Conservation (phyloP, 2,329 filamentous ascomycete species). For the Diaporthe sp. region DNA sequence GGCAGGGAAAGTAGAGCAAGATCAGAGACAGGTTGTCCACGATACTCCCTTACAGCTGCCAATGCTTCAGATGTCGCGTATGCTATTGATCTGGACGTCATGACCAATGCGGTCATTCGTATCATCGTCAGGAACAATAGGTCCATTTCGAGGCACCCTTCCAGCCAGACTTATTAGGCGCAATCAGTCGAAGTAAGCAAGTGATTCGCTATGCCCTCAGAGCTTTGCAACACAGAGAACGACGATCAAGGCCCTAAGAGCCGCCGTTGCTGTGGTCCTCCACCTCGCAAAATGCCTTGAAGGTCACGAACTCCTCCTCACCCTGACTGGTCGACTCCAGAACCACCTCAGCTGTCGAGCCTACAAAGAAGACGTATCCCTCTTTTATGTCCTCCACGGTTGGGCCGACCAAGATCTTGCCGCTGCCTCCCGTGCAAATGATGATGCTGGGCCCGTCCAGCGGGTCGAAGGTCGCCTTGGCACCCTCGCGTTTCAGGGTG, state of each 20-base stretch:
- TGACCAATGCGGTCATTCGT: not conserved
- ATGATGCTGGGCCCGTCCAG: slow-evolving; percentile 92
- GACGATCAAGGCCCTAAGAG: slow-evolving; percentile 45
- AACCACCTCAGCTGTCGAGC: slow-evolving; percentile 85
- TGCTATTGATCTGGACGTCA: not conserved
- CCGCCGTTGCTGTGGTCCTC: slow-evolving; percentile 60
- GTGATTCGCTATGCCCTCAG: not conserved
- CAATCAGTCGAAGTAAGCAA: not conserved
- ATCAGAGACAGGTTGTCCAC: not conserved
- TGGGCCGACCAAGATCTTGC: slow-evolving; percentile 86
- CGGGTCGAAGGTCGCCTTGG: slow-evolving; percentile 89
- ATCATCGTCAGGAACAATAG: not conserved
- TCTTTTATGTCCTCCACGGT: slow-evolving; percentile 81
- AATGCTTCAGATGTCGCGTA: not conserved
- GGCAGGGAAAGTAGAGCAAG: not conserved
- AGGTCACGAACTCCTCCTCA: slow-evolving; percentile 83
- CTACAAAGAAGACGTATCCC: slow-evolving; percentile 86
- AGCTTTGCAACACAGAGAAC: not conserved
- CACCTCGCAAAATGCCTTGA: slow-evolving; percentile 94
- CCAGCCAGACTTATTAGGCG: not conserved
- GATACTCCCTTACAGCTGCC: not conserved
- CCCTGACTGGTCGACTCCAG: slow-evolving; percentile 72
- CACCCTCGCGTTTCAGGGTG: slow-evolving; percentile 75
- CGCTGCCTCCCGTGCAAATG: slow-evolving; percentile 87
- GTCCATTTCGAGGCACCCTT: not conserved